Evolutionary conservation across 257 asterid species (phyloP), one percentile per base, ranked within the genome.

Genomic region (Paraleonurus japonicus): DNA sequence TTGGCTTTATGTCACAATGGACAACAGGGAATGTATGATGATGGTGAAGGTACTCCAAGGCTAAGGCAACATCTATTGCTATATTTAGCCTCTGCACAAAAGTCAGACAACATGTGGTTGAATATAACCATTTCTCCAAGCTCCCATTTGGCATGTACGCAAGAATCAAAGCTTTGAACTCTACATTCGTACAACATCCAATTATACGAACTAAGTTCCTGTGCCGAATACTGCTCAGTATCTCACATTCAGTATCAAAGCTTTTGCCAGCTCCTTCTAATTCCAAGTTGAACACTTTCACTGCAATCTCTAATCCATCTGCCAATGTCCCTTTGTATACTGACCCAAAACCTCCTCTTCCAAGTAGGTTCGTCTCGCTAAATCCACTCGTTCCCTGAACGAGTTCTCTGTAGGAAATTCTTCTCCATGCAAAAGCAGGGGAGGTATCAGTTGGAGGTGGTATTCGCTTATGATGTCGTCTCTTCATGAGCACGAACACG

Each of bases 251-350:
- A 0, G 60, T 51, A 11, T 65, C 74, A 51, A 79, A 79, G 51
- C 80, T 79, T 65, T 70, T 41, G 43, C 15, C 26, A 1, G 64
- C 77, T 50, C 67, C 61, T 70, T 75, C 83, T 5, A 41, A 10
- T 9, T 79, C 45, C 16, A 60, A 8, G 54, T 79, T 75, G 47
- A 79, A 79, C 3, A 79, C 83, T 39, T 75, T 79, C 2, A 70
- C 71, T 12, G 80, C 83, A 28, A 79, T 60, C 3, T 15, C 19
- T 32, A 70, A 24, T 7, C 80, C 80, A 20, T 79, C 71, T 16
- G 71, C 27, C 5, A 79, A 60, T n/a, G 33, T 75, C 10, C 77
- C 83, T 70, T n/a, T 79, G 23, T 26, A 75, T 10, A 75, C 80
- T 3, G 80, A 75, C 33, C 77, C 80, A 66, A 62, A 64, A 7